Percentiles rank a stretch among this genome's conserved stretches.
Evolutionary conservation across 331 rosid genomes (phyloP).

Genomic region (Quercus tomentella): DNA sequence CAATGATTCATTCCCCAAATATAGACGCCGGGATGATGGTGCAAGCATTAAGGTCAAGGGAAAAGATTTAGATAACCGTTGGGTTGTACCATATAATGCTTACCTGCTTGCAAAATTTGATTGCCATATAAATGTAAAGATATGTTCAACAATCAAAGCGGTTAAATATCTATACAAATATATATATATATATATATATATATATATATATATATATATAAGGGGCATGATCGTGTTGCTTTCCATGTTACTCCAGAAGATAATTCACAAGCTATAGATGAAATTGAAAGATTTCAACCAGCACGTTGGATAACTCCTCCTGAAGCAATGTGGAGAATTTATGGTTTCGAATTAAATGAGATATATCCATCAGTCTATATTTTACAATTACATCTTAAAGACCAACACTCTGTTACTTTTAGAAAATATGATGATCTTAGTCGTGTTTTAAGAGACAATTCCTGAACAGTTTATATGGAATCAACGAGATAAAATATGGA

Average conservation of each 20-base stretch:
- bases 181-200: no score
- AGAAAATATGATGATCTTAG: neutral
- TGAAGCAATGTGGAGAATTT: slow-evolving; percentile 10
- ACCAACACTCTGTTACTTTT: neutral
- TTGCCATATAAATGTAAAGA: neutral
- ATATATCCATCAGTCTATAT: neutral
- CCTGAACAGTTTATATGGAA: neutral
- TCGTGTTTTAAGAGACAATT: neutral
- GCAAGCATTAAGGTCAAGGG: neutral
- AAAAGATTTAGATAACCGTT: neutral
- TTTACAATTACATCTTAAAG: neutral
- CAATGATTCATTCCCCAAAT: neutral
- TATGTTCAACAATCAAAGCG: no score
- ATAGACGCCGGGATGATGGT: neutral
- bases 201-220: no score
- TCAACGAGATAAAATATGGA: neutral
- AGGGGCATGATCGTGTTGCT: neutral
- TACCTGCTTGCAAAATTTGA: neutral
- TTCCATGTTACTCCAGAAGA: neutral
- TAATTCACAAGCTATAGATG: neutral
- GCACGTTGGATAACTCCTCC: neutral
- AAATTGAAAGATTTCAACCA: neutral
- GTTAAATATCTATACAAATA: no score
- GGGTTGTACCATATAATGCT: neutral
- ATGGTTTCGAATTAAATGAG: neutral